phyloP scores from a whole-genome alignment of 805 yeast species.

The Yarrowia osloensis region DNA sequence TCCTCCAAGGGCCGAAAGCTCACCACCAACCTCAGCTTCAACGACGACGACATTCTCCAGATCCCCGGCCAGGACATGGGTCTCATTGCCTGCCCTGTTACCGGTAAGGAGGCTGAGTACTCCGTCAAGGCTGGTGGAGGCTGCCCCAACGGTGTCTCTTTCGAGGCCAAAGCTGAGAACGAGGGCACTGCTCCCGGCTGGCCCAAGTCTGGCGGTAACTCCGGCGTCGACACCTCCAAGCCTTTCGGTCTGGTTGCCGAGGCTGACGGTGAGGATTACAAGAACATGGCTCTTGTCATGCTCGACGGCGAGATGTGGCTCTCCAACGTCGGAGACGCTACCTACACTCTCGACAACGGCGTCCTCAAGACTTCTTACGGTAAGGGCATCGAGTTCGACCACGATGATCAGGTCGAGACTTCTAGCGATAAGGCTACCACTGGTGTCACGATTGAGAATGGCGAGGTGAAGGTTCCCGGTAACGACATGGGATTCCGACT shows the following conservation, averaged over 20 bases:
- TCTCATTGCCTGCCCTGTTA: conserved; percentile 24
- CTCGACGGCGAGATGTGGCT: conserved; percentile 24
- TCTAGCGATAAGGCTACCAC: background rate
- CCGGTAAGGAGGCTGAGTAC: conserved; percentile 9
- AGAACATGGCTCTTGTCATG: conserved; percentile 13
- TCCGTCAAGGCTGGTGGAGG: background rate
- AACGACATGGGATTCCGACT: conserved; percentile 26
- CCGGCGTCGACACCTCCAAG: conserved; percentile 17
- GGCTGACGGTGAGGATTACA: background rate
- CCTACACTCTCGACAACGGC: background rate
- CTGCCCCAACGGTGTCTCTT: background rate
- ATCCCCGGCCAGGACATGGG: conserved; percentile 10
- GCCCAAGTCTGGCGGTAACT: conserved; percentile 10
- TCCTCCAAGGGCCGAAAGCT: conserved; percentile 2
- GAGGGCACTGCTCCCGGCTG: background rate
- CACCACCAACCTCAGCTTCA: conserved; percentile 1
- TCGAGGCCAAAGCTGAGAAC: conserved; percentile 23
- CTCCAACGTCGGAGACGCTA: background rate
- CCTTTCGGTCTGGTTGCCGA: conserved; percentile 2
- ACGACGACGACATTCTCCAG: background rate
- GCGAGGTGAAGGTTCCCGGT: conserved; percentile 20
- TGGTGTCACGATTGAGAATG: conserved; percentile 3
- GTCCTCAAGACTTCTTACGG: conserved; percentile 19
- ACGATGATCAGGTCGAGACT: conserved; percentile 20
- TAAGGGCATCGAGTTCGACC: conserved; percentile 14